Evolutionary conservation across 257 asterid genomes (phyloP).

Genomic region (Ligustrum vulgare): DNA sequence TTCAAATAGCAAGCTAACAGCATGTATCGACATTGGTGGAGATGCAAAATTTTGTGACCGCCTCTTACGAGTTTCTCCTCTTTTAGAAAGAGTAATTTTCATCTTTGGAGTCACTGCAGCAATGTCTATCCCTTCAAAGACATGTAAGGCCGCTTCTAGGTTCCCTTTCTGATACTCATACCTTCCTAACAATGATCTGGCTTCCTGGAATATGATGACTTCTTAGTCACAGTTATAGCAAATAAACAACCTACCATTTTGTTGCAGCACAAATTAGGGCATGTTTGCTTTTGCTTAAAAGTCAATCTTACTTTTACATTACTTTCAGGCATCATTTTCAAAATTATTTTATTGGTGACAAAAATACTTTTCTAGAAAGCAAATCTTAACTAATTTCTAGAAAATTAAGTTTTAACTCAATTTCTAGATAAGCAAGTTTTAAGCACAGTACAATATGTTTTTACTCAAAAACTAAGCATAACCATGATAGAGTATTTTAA

Average conservation of each 20-base stretch:
- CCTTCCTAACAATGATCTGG: conserved; percentile 91
- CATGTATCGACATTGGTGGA: conserved; percentile 79
- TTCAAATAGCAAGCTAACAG: conserved; percentile 83
- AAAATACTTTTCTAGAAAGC: neutral
- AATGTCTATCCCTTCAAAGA: conserved; percentile 90
- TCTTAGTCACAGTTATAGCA: conserved; percentile 2
- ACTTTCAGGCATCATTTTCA: neutral
- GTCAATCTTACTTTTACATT: neutral
- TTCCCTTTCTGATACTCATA: conserved; percentile 90
- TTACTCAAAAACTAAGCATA: neutral
- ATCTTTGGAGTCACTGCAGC: conserved; percentile 71
- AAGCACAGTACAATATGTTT: neutral
- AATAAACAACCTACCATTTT: neutral
- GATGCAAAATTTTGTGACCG: conserved; percentile 49
- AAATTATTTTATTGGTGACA: neutral
- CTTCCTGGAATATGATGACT: conserved; percentile 62
- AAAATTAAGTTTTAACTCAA: neutral
- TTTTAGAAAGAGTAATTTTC: conserved; percentile 57
- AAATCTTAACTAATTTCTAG: neutral
- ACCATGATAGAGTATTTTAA: neutral
- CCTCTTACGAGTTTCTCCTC: conserved; percentile 56
- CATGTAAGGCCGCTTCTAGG: conserved; percentile 85
- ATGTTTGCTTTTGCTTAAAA: neutral
- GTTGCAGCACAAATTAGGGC: conserved; percentile 8
- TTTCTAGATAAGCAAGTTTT: neutral